Evolutionary conservation across 139 green algal genomes (phyloP).

Genomic region (Micractinium sp.): DNA sequence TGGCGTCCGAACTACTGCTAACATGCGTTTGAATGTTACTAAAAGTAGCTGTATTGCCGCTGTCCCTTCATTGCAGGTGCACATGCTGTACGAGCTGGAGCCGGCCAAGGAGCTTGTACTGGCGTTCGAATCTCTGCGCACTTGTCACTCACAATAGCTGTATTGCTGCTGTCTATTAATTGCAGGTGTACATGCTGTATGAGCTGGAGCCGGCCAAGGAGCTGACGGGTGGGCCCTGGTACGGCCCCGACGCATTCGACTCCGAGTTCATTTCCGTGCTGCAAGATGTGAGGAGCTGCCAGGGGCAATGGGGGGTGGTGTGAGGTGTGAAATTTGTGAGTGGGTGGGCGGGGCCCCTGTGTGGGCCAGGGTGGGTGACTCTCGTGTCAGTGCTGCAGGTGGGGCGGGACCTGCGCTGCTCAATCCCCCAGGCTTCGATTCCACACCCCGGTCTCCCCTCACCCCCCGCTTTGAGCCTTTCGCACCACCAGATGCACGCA

Average conservation of each 20-base stretch:
- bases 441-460: neutral
- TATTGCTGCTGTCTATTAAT: neutral
- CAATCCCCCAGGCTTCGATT: neutral
- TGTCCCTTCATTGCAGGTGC: conserved; percentile 67
- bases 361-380: too few relatives aligned
- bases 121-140: too few relatives aligned
- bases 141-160: too few relatives aligned
- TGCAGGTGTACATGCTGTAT: conserved; percentile 92
- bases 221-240: conserved; percentile 96
- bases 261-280: conserved; percentile 27
- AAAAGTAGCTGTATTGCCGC: too few relatives aligned
- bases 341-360: too few relatives aligned
- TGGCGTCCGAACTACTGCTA: too few relatives aligned
- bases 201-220: conserved; percentile 91
- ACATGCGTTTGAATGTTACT: too few relatives aligned
- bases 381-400: too few relatives aligned
- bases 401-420: neutral
- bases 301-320: neutral
- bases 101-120: too few relatives aligned
- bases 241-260: conserved; percentile 92
- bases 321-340: neutral
- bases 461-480: too few relatives aligned
- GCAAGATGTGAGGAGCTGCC: neutral
- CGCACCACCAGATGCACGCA: neutral
- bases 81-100: conserved; percentile 94